Conservation (phyloP, 768 basidiomycete genomes). For the Exsudoporus frostii region DNA sequence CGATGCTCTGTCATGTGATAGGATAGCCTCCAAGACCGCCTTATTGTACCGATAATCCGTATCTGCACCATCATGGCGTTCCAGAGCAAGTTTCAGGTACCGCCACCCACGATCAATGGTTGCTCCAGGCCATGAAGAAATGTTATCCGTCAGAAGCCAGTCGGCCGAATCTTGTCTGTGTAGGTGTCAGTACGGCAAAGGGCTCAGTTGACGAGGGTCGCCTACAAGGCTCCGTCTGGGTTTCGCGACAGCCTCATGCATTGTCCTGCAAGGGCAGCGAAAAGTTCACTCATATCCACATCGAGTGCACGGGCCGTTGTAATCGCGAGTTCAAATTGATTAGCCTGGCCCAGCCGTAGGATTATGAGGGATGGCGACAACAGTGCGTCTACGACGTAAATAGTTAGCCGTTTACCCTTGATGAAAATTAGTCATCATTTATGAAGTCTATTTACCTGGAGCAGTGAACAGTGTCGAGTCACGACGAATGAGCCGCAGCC, state of each 20-base stretch:
- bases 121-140: constrained; percentile 81
- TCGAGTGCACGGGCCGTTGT: constrained; percentile 68
- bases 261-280: constrained; percentile 70
- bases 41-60: constrained; percentile 78
- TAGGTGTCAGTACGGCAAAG: constrained; percentile 3
- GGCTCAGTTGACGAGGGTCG: constrained; percentile 7
- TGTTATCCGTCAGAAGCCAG: constrained; percentile 82
- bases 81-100: constrained; percentile 77
- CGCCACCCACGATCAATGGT: constrained; percentile 81
- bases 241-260: constrained; percentile 74
- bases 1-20: constrained; percentile 57
- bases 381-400: constrained; percentile 45
- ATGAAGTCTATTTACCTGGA: constrained; percentile 50
- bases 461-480: constrained; percentile 61
- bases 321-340: constrained; percentile 78
- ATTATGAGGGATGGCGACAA: constrained; percentile 65
- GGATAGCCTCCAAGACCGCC: constrained; percentile 70
- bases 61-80: constrained; percentile 68
- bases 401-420: constrained; percentile 12
- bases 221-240: constrained; percentile 58
- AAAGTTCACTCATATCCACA: constrained; percentile 86
- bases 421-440: constrained; percentile 8
- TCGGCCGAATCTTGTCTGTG: constrained; percentile 66
- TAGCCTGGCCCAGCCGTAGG: constrained; percentile 71
- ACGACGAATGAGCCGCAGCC: constrained; percentile 67